Base-by-base conservation (phyloP, 768 basidiomycete genomes). In the Rhizopogon roseolus region DNA sequence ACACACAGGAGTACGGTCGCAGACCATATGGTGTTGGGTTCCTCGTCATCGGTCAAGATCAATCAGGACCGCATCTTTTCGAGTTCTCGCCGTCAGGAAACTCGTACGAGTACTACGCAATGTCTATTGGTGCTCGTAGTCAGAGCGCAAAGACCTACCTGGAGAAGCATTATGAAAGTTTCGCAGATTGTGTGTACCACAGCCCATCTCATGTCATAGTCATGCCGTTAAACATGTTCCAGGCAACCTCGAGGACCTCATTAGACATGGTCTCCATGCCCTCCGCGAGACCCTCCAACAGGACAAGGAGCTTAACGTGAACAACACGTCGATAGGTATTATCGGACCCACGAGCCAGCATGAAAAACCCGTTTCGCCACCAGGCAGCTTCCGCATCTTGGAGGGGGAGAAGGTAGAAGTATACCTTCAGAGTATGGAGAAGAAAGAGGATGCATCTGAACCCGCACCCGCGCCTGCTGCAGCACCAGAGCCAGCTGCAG, bases 111-210 rank as follows among this genome's bases (percentile, higher is more conserved):
- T 99, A 98, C 73, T 93, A 85, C 67, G 97, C 97, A 45, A 95
- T 98, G 83, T 96, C 94, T 39, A 99, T 99, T 70, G 97, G 97
- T 49, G 96, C 96, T 13, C 84, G 97, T 49, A 94, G 90, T 71
- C 97, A 99, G 73, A 96, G 93, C 62, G 96, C 97, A 48, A 98
- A 98, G 74, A 99, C 97, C 11, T 99, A 98, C 70, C 77, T 99
- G 37, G 97, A 99, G 77, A 92, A 89, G 70, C 85, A 98, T 65
- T 97, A 85, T 63, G 88, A 91, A 68, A 81, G 78, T 62, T 99
- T 98, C 66, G 77, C 79, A 5, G 85, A 93, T 67, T 86, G 94
- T 97, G 59, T 60, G 90, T 78, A 29, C 56, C 50, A 19, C 48
- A 16, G 37, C 46, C 11, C 53, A 38, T 50, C 41, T 42, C 37